A percentile compares a stretch with the other conserved stretches of the same genome.
These are phyloP conservation scores for Eragrostis nindensis DNA, from an alignment of 176 grass and related monocot genomes.

Conservation along the genomic window DNA sequence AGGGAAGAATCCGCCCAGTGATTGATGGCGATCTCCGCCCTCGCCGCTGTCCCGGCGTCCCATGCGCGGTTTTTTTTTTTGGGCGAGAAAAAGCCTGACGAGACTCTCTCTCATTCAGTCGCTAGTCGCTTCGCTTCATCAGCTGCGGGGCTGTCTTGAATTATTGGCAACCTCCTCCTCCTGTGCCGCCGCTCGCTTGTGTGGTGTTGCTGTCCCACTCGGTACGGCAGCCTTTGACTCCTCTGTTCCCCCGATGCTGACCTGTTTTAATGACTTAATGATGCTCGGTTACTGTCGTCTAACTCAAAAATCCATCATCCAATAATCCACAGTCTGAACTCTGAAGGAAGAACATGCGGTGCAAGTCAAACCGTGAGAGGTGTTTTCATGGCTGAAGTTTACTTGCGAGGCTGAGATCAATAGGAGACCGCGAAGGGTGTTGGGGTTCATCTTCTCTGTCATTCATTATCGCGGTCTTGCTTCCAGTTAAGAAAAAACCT, in stretches of 20 bases:
- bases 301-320: neutral
- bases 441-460: neutral
- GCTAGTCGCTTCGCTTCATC: too few species aligned
- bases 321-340: neutral
- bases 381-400: neutral
- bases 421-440: neutral
- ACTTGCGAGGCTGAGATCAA: neutral
- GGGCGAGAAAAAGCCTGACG: neutral
- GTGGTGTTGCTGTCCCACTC: slow-evolving; percentile 13
- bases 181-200: neutral
- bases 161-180: slow-evolving; percentile 42
- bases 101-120: neutral
- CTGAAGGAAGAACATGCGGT: neutral
- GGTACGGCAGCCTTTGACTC: slow-evolving; percentile 37
- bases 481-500: neutral
- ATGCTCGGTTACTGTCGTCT: slow-evolving; percentile 6
- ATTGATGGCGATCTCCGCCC: slow-evolving; percentile 5
- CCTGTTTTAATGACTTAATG: neutral
- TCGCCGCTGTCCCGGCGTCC: too few species aligned
- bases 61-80: too few species aligned
- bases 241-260: neutral
- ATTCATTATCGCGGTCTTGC: neutral
- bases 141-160: slow-evolving; percentile 25
- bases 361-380: neutral
- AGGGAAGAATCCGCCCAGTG: neutral